phyloP scores from a whole-genome alignment of 305 asterid species.

The Fraxinus sp. region DNA sequence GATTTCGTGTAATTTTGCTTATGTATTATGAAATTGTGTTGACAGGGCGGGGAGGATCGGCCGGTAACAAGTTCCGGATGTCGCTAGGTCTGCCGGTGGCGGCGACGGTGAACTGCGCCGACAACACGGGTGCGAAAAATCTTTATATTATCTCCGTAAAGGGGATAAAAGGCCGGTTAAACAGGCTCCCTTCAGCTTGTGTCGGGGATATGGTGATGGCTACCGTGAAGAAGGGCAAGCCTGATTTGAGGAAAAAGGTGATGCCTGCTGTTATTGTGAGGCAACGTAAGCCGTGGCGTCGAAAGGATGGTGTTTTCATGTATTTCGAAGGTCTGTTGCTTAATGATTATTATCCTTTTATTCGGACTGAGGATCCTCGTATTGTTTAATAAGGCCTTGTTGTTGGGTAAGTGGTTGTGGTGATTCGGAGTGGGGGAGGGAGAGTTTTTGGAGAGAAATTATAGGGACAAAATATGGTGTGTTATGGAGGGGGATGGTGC shows the following conservation, averaged over 20 bases:
- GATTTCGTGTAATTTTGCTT: not conserved
- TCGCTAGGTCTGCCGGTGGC: conserved; percentile 60
- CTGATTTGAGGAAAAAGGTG: conserved; percentile 57
- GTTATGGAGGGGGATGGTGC: too few relatives aligned
- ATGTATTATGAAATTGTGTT: not conserved
- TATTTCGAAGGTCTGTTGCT: conserved; percentile 45
- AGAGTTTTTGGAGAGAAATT: too few relatives aligned
- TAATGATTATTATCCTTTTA: not conserved
- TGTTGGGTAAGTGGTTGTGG: too few relatives aligned
- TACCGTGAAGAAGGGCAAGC: conserved; percentile 61
- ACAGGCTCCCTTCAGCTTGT: conserved; percentile 56
- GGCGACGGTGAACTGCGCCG: conserved; percentile 61
- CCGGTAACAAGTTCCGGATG: conserved; percentile 60
- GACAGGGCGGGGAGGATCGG: conserved; percentile 56
- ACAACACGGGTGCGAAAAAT: conserved; percentile 49
- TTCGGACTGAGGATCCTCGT: not conserved
- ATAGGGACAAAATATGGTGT: too few relatives aligned
- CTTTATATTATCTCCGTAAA: conserved; percentile 52
- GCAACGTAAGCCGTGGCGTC: conserved; percentile 59
- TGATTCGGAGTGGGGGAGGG: too few relatives aligned
- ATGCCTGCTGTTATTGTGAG: conserved; percentile 65
- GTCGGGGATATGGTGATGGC: conserved; percentile 73
- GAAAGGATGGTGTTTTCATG: conserved; percentile 70
- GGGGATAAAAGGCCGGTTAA: conserved; percentile 54
- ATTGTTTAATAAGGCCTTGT: too few relatives aligned